These are phyloP conservation scores for Magnolia officinalis DNA, from an alignment of 164 flowering plant species.

Conservation along the genomic window DNA sequence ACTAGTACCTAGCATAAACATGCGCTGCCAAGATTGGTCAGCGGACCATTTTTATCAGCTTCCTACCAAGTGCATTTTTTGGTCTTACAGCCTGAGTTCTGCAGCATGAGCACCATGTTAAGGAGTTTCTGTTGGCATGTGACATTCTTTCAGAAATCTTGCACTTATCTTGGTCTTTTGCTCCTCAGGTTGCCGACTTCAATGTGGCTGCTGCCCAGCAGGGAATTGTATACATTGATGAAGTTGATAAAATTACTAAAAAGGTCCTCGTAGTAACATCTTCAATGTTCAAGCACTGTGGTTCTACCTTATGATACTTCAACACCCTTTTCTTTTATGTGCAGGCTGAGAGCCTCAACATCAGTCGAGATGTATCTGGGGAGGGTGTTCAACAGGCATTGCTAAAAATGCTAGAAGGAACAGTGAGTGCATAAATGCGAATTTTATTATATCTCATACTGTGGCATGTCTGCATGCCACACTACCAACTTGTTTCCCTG, in stretches of 20 bases:
- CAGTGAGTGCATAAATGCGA: constrained; percentile 50
- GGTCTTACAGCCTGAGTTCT: background rate
- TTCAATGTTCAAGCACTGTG: background rate
- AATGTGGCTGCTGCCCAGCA: constrained; percentile 95
- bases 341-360: constrained; percentile 91
- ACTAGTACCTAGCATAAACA: background rate
- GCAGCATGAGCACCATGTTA: no score
- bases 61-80: background rate
- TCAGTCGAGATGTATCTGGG: constrained; percentile 95
- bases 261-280: constrained; percentile 41
- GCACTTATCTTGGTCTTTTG: background rate
- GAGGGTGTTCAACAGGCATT: constrained; percentile 98
- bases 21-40: background rate
- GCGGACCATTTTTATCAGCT: background rate
- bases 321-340: background rate
- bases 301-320: background rate
- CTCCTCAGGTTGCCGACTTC: constrained; percentile 72
- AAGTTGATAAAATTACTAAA: constrained; percentile 96
- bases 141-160: background rate
- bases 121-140: background rate
- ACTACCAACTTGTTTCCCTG: background rate
- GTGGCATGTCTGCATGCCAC: background rate
- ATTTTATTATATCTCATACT: background rate
- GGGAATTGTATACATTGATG: constrained; percentile 97
- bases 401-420: constrained; percentile 96